A percentile compares a stretch with the other conserved stretches of the same genome.
phyloP scores from a whole-genome alignment of 2,329 filamentous ascomycete species.

The Aspergillus ibericus region DNA sequence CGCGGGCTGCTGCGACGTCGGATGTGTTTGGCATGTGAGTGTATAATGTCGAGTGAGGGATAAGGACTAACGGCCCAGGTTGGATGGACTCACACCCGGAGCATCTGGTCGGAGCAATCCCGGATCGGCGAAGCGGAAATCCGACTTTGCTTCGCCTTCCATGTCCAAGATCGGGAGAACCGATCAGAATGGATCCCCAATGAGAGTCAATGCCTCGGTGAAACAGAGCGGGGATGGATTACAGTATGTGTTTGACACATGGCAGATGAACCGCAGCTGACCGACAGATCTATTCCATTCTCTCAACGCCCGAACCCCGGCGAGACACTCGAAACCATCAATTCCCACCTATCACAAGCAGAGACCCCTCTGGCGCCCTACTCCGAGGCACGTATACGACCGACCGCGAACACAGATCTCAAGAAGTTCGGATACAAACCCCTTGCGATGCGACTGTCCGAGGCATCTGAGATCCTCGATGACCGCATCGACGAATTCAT shows the following conservation, averaged over 20 bases:
- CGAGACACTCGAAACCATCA: slow-evolving; percentile 79
- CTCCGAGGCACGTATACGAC: slow-evolving; percentile 73
- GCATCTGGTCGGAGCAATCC: slow-evolving; percentile 23
- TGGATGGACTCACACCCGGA: slow-evolving; percentile 61
- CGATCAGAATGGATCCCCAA: slow-evolving; percentile 53
- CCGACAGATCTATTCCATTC: slow-evolving; percentile 63
- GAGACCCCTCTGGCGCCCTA: slow-evolving; percentile 72
- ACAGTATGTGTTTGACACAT: slow-evolving; percentile 35
- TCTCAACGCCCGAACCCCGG: slow-evolving; percentile 75
- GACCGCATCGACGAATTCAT: slow-evolving; percentile 92
- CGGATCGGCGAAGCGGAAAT: slow-evolving; percentile 55
- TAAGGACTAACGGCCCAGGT: slow-evolving; percentile 38
- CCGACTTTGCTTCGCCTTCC: slow-evolving; percentile 50
- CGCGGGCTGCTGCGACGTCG: slow-evolving; percentile 58
- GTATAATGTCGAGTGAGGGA: not conserved
- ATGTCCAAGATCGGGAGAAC: slow-evolving; percentile 45
- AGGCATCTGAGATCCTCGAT: slow-evolving; percentile 89
- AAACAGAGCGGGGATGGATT: slow-evolving; percentile 37
- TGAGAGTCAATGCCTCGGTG: slow-evolving; percentile 40
- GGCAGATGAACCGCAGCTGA: slow-evolving; percentile 11
- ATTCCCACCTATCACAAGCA: slow-evolving; percentile 67
- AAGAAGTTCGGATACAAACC: slow-evolving; percentile 91
- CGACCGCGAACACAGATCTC: slow-evolving; percentile 82
- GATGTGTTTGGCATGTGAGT: slow-evolving; percentile 82
- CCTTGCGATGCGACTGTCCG: slow-evolving; percentile 90